These are phyloP conservation scores for Clitopilus passeckerianus DNA, from an alignment of 768 basidiomycete genomes.

Conservation along the genomic window DNA sequence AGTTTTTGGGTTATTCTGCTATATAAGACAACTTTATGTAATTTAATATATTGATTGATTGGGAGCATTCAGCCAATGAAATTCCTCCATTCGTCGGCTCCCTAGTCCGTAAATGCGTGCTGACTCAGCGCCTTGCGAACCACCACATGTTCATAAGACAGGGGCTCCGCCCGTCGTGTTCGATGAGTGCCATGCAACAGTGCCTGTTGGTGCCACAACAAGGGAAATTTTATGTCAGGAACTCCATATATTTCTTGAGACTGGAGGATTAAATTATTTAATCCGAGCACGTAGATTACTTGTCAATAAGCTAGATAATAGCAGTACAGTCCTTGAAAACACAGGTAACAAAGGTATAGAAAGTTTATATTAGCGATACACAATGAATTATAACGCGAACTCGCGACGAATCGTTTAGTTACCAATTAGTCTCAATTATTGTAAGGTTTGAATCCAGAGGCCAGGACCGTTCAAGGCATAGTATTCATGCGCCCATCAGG, in stretches of 20 bases:
- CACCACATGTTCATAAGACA: constrained; percentile 1
- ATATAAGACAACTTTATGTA: background rate
- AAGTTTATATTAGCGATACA: constrained; percentile 21
- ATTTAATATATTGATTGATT: constrained; percentile 2
- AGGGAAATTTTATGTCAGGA: background rate
- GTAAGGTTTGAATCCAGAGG: constrained; percentile 5
- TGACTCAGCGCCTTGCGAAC: background rate
- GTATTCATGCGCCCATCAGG: constrained; percentile 44
- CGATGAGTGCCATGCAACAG: constrained; percentile 1
- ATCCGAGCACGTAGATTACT: background rate
- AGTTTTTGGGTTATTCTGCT: constrained; percentile 7
- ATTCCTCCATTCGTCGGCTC: background rate
- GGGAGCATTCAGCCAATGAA: background rate
- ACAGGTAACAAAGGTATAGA: constrained; percentile 3
- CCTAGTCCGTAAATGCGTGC: background rate
- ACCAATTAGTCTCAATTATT: constrained; percentile 14
- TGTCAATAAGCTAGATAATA: background rate
- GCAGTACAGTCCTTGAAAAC: background rate
- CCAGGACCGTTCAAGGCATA: constrained; percentile 30
- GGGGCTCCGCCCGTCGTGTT: background rate
- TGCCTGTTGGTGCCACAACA: constrained; percentile 7
- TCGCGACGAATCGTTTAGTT: background rate
- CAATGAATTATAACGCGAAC: constrained; percentile 7
- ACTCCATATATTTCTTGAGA: background rate
- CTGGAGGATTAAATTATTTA: background rate